phyloP scores from a whole-genome alignment of 2,329 filamentous ascomycete genomes.

The Aspergillus fumigatiaffinis region DNA sequence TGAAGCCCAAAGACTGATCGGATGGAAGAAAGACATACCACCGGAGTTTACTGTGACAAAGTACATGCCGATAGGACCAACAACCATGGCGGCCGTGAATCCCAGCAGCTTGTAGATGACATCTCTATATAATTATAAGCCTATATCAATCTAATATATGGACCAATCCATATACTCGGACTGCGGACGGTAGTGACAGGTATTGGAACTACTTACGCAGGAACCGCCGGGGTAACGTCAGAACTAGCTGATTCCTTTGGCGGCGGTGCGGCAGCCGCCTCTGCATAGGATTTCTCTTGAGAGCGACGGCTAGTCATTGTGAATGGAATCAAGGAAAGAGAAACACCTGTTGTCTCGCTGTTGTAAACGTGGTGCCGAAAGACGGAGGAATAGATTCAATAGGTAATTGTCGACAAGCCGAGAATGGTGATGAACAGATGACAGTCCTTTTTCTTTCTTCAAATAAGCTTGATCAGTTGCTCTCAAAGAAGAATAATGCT shows the following conservation, averaged over 20 bases:
- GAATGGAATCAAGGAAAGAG: neutral
- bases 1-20: neutral
- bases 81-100: conserved; percentile 90
- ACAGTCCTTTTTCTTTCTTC: too few relatives aligned
- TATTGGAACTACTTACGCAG: conserved; percentile 56
- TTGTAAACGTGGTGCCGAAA: neutral
- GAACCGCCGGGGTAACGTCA: conserved; percentile 77
- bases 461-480: neutral
- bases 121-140: conserved; percentile 49
- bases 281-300: conserved; percentile 23
- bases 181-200: neutral
- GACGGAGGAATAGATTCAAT: neutral
- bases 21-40: conserved; percentile 50
- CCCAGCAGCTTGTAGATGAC: conserved; percentile 87
- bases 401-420: neutral
- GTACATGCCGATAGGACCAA: conserved; percentile 81
- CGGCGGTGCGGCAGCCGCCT: conserved; percentile 26
- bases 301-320: neutral
- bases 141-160: conserved; percentile 2
- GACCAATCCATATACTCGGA: neutral
- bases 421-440: neutral
- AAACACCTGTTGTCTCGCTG: neutral
- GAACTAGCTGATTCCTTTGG: conserved; percentile 54
- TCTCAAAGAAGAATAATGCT: neutral
- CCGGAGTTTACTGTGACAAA: conserved; percentile 78